Evolutionary conservation across 2,329 filamentous ascomycete genomes (phyloP).

Genomic region (Pseudogymnoascus sp.): DNA sequence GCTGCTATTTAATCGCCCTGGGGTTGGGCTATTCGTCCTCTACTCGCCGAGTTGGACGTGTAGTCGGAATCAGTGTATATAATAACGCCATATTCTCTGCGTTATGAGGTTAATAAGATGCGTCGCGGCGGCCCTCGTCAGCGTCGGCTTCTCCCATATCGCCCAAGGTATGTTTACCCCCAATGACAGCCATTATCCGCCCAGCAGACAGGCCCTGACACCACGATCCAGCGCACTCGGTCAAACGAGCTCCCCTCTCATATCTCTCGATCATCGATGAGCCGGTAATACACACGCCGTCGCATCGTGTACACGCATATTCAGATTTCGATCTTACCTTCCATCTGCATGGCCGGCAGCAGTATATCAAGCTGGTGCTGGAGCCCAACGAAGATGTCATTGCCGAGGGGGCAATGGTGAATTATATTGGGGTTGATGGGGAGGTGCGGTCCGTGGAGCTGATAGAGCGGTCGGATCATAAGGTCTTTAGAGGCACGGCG

Average conservation of each 20-base stretch:
- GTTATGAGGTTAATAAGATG: constrained; percentile 10
- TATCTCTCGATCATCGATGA: constrained; percentile 67
- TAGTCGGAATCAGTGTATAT: background rate
- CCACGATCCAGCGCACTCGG: constrained; percentile 52
- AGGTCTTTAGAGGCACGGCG: constrained; percentile 73
- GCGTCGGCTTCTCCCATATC: constrained; percentile 2
- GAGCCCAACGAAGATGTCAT: constrained; percentile 90
- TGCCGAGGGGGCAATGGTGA: constrained; percentile 63
- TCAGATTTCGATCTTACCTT: constrained; percentile 84
- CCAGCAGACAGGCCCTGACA: constrained; percentile 3
- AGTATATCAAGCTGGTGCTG: constrained; percentile 69
- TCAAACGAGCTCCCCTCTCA: constrained; percentile 66
- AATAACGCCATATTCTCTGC: background rate
- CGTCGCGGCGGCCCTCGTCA: constrained; percentile 7
- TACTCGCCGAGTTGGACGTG: background rate
- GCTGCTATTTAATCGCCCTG: background rate
- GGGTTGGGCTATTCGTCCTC: constrained; percentile 5
- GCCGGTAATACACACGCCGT: constrained; percentile 67
- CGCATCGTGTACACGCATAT: constrained; percentile 68
- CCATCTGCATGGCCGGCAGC: constrained; percentile 55
- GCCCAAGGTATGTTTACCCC: constrained; percentile 3
- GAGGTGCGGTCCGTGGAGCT: constrained; percentile 55
- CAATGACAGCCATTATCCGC: background rate
- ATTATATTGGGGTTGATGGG: constrained; percentile 66
- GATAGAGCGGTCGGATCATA: constrained; percentile 65